Evolutionary conservation across 116 monocot genomes (phyloP).

Genomic region (Trichopus zeylanicus): DNA sequence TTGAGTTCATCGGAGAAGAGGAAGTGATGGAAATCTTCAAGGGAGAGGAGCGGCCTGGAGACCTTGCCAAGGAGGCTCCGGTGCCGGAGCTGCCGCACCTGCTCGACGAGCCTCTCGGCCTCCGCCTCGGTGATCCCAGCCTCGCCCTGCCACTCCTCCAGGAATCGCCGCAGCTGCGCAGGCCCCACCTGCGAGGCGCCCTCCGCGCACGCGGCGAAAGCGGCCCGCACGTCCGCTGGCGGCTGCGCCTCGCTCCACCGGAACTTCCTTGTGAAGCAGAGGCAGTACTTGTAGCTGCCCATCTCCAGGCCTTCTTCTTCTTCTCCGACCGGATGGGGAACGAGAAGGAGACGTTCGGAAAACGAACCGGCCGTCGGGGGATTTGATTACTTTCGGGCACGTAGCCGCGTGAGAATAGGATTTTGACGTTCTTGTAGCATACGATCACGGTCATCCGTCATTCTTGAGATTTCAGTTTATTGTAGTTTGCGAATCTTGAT

Average conservation of each 20-base stretch:
- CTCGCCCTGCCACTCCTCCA: constrained; percentile 37
- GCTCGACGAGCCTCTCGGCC: constrained; percentile 38
- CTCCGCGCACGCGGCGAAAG: constrained; percentile 37
- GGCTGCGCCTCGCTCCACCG: constrained; percentile 31
- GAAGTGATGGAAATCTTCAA: constrained; percentile 66
- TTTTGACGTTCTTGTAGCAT: no score
- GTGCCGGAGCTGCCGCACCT: constrained; percentile 24
- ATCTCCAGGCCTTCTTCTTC: constrained; percentile 15
- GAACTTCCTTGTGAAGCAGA: constrained; percentile 53
- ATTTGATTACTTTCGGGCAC: no score
- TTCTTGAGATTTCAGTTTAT: no score
- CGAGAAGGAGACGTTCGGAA: no score
- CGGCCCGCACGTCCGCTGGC: constrained; percentile 41
- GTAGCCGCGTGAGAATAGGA: no score
- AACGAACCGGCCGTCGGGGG: no score
- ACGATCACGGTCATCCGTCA: no score
- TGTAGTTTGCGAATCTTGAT: no score
- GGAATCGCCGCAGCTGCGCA: constrained; percentile 49
- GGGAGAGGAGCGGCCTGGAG: constrained; percentile 13
- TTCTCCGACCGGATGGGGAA: no score
- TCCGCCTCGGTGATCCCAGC: constrained; percentile 16
- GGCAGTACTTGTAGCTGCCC: constrained; percentile 58
- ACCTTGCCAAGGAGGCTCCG: constrained; percentile 10
- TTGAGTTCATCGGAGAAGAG: constrained; percentile 75
- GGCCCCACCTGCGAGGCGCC: constrained; percentile 29